Base-by-base conservation (phyloP, 176 grass and related monocot species). In the Eragrostis curvula region DNA sequence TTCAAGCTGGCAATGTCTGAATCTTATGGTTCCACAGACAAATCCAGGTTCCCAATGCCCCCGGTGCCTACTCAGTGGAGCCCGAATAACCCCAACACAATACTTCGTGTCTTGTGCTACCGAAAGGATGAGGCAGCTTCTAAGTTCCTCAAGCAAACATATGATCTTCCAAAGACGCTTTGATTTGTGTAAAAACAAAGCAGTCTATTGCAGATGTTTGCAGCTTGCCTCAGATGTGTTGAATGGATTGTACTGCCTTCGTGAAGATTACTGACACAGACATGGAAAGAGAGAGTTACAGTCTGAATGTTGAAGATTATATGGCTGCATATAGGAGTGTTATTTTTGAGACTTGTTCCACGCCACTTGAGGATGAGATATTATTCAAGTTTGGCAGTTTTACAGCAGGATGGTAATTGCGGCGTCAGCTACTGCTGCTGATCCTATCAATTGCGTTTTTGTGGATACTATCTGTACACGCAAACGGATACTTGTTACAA, bases 111-210 rank as follows among this genome's bases (percentile, higher is more conserved):
- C 74, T 83, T 98, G 53, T 98, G 96, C 63, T 87, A 98, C 68
- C 84, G 92, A 32, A 81, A 98, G 70, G 96, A 93, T 12, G 90
- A 95, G 68, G 68, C 68, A 17, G 92, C 96, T 28, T 88, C 90
- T 2, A 93, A 70, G 77, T 98, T 98, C 62, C 88, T 98, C 30
- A 95, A 95, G 87, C 95, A 91, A 88, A 82, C 92, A 66, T 98
- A 95, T 63, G 84, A 95, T 85, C 91, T 95, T 11, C 96, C 96
- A 11, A 98, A 95, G 71, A 95, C 85, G 0, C 92, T 98, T 64
- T 89, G 87, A 89, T 10, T 65, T 81, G 39, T 85, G 14, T 21
- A 17, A 47, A 21, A 29, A 16, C 3, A 1, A 1, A 17, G 12
- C 3, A 61, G 23, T 69, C 40, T 43, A 20, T 27, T 73, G 36